phyloP scores from a whole-genome alignment of 2,329 filamentous ascomycete genomes.

The Botrytis fragariae region DNA sequence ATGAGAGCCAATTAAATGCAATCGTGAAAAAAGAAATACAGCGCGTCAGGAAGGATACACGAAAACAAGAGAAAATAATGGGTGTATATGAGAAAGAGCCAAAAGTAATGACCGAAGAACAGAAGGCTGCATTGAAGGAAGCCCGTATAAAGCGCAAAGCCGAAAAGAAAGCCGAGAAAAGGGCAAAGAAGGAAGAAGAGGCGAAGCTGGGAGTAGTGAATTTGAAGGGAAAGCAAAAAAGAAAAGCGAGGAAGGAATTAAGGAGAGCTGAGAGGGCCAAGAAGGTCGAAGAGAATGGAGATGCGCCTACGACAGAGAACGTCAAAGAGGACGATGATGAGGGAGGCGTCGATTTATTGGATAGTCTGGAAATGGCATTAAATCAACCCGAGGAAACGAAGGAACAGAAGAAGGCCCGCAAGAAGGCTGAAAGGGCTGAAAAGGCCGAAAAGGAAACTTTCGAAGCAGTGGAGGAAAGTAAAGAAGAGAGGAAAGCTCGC shows the following conservation, averaged over 20 bases:
- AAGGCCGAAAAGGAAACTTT: background rate
- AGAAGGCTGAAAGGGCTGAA: background rate
- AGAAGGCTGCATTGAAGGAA: conserved; percentile 16
- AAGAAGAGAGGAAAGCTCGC: conserved; percentile 12
- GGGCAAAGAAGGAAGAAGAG: conserved; percentile 18
- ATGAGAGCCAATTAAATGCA: conserved; percentile 14
- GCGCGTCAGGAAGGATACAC: conserved; percentile 10
- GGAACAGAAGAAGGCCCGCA: conserved; percentile 3
- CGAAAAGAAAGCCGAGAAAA: conserved; percentile 14
- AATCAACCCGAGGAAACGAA: background rate
- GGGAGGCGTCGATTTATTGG: background rate
- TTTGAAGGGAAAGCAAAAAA: conserved; percentile 20
- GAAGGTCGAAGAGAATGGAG: background rate
- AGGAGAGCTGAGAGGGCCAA: conserved; percentile 18
- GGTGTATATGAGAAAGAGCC: conserved; percentile 14
- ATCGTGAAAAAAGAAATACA: conserved; percentile 21
- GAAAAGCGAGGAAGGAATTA: conserved; percentile 17
- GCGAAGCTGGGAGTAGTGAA: background rate
- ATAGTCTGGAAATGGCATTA: conserved; percentile 8
- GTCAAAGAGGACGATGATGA: background rate
- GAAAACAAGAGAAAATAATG: conserved; percentile 18
- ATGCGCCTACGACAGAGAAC: background rate
- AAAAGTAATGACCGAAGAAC: conserved; percentile 16
- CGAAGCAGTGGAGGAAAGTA: background rate
- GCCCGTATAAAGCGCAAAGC: conserved; percentile 10